Evolutionary conservation across 805 yeast genomes (phyloP), one percentile per base, ranked within the genome.

Genomic region (Huiozyma naganishii): DNA sequence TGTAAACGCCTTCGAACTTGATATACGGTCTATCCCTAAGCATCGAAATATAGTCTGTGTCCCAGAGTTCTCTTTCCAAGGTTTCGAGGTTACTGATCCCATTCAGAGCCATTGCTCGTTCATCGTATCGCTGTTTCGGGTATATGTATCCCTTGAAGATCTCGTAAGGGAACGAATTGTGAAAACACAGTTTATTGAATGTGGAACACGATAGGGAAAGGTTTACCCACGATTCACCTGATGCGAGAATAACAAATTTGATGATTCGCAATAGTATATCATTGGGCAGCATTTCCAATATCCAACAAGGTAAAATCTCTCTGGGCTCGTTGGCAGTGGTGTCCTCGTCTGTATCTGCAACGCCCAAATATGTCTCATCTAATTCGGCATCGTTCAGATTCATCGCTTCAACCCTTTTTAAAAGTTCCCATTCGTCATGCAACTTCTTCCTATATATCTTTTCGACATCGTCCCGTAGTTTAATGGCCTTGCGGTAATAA

Each of bases 1-100:
- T 83, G 53, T 90, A 90, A 13, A 87, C 72, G 1, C 98, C 98
- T 43, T 77, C 70, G 59, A 76, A 85, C 54, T 90, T 82, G 32
- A 89, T 53, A 53, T 80, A 82, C 0, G 97, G 96, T 35, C 95
- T 66, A 33, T 74, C 72, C 37, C 52, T 56, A 4, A 69, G 40
- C 72, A 68, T 69, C 6, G 48, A 40, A 13, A 49, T 48, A 59
- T 64, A 61, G 43, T 71, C 59, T 37, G 61, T 55, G 39, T 66
- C 67, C 69, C 76, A 74, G 12, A 57, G 48, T 9, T 57, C 57
- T 13, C 67, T 69, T 62, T 70, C 69, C 36, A 52, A 38, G 12
- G 54, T 52, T 42, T 65, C 65, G 32, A 69, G 49, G n/a, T 47
- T 45, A 2, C 58, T 48, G n/a, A 67, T 58, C 11, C 67, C 61